phyloP scores from a whole-genome alignment of 345 rosid species.

The Rhodomyrtus tomentosa region DNA sequence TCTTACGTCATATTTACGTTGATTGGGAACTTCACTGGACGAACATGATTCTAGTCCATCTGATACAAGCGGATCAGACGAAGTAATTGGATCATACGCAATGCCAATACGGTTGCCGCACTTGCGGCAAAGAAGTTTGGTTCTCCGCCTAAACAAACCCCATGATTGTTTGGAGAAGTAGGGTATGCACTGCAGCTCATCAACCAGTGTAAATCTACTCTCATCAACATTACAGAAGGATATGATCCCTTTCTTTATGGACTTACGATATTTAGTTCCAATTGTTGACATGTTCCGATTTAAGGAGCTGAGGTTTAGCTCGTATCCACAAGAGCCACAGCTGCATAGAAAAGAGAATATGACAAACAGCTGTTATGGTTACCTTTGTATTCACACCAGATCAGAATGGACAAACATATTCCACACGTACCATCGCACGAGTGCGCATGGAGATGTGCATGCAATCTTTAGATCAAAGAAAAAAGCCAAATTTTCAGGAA shows the following conservation, averaged over 20 bases:
- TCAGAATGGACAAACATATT: background rate
- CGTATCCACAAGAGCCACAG: conserved; percentile 91
- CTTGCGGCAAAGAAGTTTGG: conserved; percentile 87
- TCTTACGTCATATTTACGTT: conserved; percentile 52
- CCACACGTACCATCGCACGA: background rate
- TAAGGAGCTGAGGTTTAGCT: conserved; percentile 75
- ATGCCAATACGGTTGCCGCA: conserved; percentile 70
- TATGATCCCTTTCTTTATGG: conserved; percentile 83
- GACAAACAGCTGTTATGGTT: background rate
- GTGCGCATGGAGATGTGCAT: background rate
- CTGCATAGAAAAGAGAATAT: conserved; percentile 31
- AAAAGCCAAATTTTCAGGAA: background rate
- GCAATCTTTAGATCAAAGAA: background rate
- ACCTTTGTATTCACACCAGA: background rate
- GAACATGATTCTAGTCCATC: conserved; percentile 38
- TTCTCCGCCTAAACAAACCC: conserved; percentile 59
- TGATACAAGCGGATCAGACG: conserved; percentile 30
- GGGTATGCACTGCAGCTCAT: conserved; percentile 82
- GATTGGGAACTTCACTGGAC: conserved; percentile 16
- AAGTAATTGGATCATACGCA: conserved; percentile 41
- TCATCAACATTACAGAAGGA: conserved; percentile 75
- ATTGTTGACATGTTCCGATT: conserved; percentile 75
- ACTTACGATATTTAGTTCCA: conserved; percentile 86
- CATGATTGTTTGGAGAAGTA: conserved; percentile 46
- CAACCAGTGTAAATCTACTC: conserved; percentile 75